Evolutionary conservation across 768 basidiomycete species (phyloP), one percentile per base, ranked within the genome.

Genomic region (Lanmaoa rubissima): DNA sequence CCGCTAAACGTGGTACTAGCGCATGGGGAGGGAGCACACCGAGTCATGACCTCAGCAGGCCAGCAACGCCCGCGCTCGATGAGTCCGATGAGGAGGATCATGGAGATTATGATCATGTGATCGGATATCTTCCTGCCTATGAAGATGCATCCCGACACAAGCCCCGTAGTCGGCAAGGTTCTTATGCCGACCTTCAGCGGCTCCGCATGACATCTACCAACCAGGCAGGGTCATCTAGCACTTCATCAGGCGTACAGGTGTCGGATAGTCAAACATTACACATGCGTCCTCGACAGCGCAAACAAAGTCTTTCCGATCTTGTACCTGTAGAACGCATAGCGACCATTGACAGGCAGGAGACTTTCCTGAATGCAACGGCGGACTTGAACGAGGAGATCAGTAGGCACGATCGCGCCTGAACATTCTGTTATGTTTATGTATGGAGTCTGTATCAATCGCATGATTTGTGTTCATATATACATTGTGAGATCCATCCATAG

Each of bases 61-160:
- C 85, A 19, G 80, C 75, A 39, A 89, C 88, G 16, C 93, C 94
- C 0, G 85, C 85, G 9, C 90, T 91, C 0, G 86, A 88, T 48
- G 85, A 83, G 46, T 86, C 88, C 14, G 94, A 94, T 63, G 90
- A 92, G 28, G 92, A 94, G 66, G 92, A 92, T 49, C 82, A 83
- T 47, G 93, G 92, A 40, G 94, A 96, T 73, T 95, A 95, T 69
- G 94, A 96, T 69, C 84, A 95, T 72, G 89, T 94, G 46, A 80
- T 93, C 47, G 82, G 85, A 11, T 78, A 86, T 59, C 72, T 93
- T 52, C 79, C 79, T 19, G 63, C 73, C 11, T 76, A 81, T 51
- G 83, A 83, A 53, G 81, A 82, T 51, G 66, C 66, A 54, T 60
- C 61, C 58, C 63, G 68, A 59, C 71, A 68, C 61, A 83, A 82